Evolutionary conservation across 768 basidiomycete species (phyloP).

Genomic region (Rhodocollybia butyracea): DNA sequence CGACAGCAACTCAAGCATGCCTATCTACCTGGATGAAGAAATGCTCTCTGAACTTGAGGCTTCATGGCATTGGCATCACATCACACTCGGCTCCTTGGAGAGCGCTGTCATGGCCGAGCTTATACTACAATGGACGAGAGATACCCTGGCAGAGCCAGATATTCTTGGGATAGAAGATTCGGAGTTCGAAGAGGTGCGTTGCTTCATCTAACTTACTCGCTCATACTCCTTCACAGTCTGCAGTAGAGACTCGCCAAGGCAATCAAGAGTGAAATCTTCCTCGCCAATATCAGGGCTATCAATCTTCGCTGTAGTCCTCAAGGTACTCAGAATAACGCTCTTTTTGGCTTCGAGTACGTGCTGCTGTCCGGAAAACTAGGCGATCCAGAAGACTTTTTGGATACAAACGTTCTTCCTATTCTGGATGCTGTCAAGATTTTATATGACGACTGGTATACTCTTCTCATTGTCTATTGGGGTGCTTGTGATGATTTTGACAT

Average conservation of each 20-base stretch:
- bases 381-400: slow-evolving; percentile 1
- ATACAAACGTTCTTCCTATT: background rate
- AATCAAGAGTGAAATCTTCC: background rate
- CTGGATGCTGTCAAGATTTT: background rate
- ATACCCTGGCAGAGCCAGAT: background rate
- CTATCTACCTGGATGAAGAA: slow-evolving; percentile 1
- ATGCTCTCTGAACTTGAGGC: background rate
- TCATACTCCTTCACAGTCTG: background rate
- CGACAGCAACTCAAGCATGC: slow-evolving; percentile 2
- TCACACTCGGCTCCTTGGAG: background rate
- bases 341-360: background rate
- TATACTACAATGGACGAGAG: background rate
- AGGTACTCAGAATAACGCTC: background rate
- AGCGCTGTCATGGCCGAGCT: background rate
- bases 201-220: background rate
- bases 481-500: background rate
- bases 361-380: slow-evolving; percentile 4
- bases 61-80: slow-evolving; percentile 3
- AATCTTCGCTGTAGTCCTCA: background rate
- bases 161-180: background rate
- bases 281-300: background rate
- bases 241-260: background rate
- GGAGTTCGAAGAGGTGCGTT: background rate
- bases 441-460: background rate
- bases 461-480: background rate